Evolutionary conservation across 257 asterid species (phyloP), one percentile per base, ranked within the genome.

Genomic region (Capsicum baccatum): DNA sequence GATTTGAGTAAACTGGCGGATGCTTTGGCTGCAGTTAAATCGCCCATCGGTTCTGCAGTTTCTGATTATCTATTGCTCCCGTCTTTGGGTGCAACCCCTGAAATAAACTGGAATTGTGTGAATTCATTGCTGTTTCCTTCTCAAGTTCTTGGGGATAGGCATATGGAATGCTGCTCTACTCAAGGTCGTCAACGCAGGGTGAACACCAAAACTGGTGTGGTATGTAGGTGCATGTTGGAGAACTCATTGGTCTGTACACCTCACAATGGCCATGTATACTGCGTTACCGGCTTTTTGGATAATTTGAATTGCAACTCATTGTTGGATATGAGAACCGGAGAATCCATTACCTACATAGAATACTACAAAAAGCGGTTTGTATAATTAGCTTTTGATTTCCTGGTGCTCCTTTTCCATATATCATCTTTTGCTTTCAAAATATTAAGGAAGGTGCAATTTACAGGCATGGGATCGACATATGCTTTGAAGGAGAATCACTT

Each of bases 51-150:
- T 67, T 73, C 86, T 39, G 44, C 84, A 50, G 56, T 83, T 21
- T 87, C 90, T 68, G 89, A 92, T 83, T 96, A 94, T 89, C 97
- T 96, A 82, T 93, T 94, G 79, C 89, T 96, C 67, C 99, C 99
- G 9, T 80, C 87, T 83, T 37, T 83, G 21, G 83, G 84, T 56
- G 59, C 86, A 3, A 54, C 33, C 33, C 55, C 89, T 81, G 79
- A 70, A 9, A 82, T 94, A 21, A 91, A 94, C 79, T 96, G 98
- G 98, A 59, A 84, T 54, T 88, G 86, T 85, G 83, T 96, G 57
- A 16, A 5, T 67, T 84, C 98, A n/a, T 89, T 87, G 74, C 66
- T 33, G 11, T 86, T 81, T 83, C 81, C 82, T 9, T 26, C 76
- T 55, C 73, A 55, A 52, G 19, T 60, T 69, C 80, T 83, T 10